Base-by-base conservation (phyloP, 768 basidiomycete genomes). In the Russula sp. region DNA sequence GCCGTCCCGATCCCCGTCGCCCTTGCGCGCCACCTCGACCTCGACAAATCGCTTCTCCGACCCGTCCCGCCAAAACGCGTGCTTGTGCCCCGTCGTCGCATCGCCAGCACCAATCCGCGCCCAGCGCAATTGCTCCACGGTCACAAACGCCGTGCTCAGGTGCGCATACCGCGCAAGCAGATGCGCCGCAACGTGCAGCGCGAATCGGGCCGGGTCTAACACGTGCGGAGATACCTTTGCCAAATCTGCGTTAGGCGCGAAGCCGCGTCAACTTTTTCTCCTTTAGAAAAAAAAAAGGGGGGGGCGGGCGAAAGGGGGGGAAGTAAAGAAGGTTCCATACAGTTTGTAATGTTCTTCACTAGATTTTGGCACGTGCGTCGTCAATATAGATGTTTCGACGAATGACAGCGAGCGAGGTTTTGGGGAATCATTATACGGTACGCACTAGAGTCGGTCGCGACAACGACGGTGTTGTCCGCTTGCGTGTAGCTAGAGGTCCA, bases 211-310 rank as follows among this genome's bases (percentile, higher is more conserved):
- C 0, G 93, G 86, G 46, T 79, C 77, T 49, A 97, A 83, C 60
- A 97, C 81, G 68, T 97, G 81, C 4, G 93, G 92, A 0, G 94
- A 96, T 13, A 84, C 81, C 74, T 98, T 98, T 32, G 95, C 92
- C 20, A 95, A 75, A 66, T 88, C 89, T 90, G 58, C 18, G 9
- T 18, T 7, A 49, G 7, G 9, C 16, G 35, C 11, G 10, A 10
- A 8, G 10, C 48, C 14, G 11, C 35, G 36, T 36, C 20, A 51
- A 35, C 20, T 11, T 50, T 47, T 1, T 13, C 32, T 60, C 25
- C 25, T 29, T 29, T 29, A 29, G 25, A 29, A 29, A 29, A 1
- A 29, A 29, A 29, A n/a, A n/a, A n/a, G n/a, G n/a, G 25, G 25
- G 32, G 22, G 43, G n/a, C 5, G 18, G n/a, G n/a, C n/a, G n/a